Evolutionary conservation across 2,329 filamentous ascomycete species (phyloP), one percentile per base, ranked within the genome.

Genomic region (Lithohypha guttulata): DNA sequence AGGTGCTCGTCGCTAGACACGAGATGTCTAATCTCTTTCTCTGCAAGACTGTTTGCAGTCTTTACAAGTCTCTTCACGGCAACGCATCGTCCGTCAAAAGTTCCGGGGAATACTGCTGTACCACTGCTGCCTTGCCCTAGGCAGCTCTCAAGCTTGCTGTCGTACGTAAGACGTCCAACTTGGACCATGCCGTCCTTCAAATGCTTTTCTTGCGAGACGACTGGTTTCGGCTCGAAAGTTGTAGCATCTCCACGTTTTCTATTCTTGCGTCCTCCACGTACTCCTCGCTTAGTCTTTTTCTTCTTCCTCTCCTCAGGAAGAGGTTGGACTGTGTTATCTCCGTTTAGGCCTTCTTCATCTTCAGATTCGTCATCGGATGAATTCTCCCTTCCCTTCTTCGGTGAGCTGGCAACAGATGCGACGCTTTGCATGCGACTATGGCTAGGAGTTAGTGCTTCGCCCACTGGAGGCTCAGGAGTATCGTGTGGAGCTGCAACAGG

Each of bases 61-160:
- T 89, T 84, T 44, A 96, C 69, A 85, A 98, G 93, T 22, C 91
- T 78, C 68, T 98, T 98, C 33, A 98, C 85, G 1, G 91, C 91
- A 18, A 98, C 89, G 30, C 87, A 81, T 35, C 87, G 80, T 17
- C 86, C 86, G 58, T 93, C 91, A 57, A 93, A 96, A 39, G 79
- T 84, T n/a, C 91, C 91, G 34, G 84, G 81, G 59, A 91, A 96
- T 1, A 98, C 91, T 38, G 93, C 78, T 0, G 91, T 98, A n/a
- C 91, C 91, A 55, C 95, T 93, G 59, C 89, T 96, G 39, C 91
- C 91, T 43, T 84, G 71, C 2, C 77, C 77, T 26, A 80, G 65
- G 13, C 78, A 68, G 20, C 65, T 67, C 50, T 77, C 70, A 22
- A 48, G 43, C 29, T 40, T 43, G 17, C 71, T 76, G 47, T 72